A percentile compares a stretch with the other conserved stretches of the same genome.
These are phyloP conservation scores for Saccharum hybrid DNA, from an alignment of 202 grass and related monocot species.

Conservation along the genomic window DNA sequence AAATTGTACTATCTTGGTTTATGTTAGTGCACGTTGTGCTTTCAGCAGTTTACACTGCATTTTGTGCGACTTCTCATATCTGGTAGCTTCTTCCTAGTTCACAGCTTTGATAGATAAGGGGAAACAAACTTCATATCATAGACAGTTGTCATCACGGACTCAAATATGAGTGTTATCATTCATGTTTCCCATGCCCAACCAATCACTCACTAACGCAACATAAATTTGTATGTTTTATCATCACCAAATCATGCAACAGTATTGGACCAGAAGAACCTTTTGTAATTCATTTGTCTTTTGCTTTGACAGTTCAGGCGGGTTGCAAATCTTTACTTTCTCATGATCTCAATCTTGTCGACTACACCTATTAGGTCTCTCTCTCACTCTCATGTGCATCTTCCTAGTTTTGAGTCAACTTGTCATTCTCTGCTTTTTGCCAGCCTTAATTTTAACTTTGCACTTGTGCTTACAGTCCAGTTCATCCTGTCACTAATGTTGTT, in stretches of 20 bases:
- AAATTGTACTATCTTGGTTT: constrained; percentile 35
- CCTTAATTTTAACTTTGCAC: constrained; percentile 44
- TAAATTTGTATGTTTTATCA: constrained; percentile 10
- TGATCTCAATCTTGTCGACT: constrained; percentile 98
- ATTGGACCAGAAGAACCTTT: constrained; percentile 31
- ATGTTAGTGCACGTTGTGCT: too few relatives aligned
- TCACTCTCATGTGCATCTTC: constrained; percentile 14
- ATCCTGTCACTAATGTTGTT: constrained; percentile 92
- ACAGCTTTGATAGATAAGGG: constrained; percentile 3
- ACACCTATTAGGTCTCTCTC: constrained; percentile 86
- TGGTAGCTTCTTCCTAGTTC: not conserved
- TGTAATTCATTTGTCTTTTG: constrained; percentile 56
- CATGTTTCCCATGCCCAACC: constrained; percentile 1
- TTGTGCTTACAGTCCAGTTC: constrained; percentile 83
- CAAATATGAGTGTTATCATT: constrained; percentile 11
- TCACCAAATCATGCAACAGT: constrained; percentile 5
- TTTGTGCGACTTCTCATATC: constrained; percentile 16
- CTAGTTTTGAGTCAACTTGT: constrained; percentile 18
- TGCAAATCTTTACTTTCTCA: constrained; percentile 99
- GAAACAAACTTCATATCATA: not conserved
- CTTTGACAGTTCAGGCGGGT: constrained; percentile 99
- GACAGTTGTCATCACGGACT: not conserved
- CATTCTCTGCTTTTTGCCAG: constrained; percentile 14
- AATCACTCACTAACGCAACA: not conserved
- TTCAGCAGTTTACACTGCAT: constrained; percentile 4